Percentiles rank a stretch among this genome's conserved stretches.
Evolutionary conservation across 2,329 filamentous ascomycete species (phyloP).

Genomic region (Triangularia verruculosa): DNA sequence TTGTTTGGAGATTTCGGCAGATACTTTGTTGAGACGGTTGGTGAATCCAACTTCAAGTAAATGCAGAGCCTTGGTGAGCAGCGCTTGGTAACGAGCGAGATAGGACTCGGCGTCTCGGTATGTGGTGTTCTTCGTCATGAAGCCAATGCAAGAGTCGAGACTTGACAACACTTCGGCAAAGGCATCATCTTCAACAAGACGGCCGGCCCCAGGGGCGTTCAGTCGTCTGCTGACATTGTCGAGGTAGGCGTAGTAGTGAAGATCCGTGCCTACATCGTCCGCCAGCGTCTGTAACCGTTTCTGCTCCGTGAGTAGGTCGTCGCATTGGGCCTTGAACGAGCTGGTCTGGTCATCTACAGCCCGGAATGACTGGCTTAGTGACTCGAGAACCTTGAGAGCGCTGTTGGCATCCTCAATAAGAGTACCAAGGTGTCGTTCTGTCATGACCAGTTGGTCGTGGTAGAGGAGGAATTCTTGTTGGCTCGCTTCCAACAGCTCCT

Average conservation of each 20-base stretch:
- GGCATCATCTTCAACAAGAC: slow-evolving; percentile 76
- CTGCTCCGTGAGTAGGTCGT: slow-evolving; percentile 81
- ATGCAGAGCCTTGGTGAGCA: slow-evolving; percentile 67
- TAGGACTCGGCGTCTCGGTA: slow-evolving; percentile 89
- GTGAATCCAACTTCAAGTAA: slow-evolving; percentile 58
- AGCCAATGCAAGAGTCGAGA: slow-evolving; percentile 85
- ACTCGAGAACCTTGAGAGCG: slow-evolving; percentile 72
- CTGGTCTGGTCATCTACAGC: slow-evolving; percentile 86
- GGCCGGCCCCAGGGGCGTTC: slow-evolving; percentile 87
- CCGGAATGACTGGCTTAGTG: slow-evolving; percentile 80
- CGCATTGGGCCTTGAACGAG: slow-evolving; percentile 90
- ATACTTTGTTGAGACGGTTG: slow-evolving; percentile 50
- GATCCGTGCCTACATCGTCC: slow-evolving; percentile 79
- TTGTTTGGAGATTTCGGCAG: slow-evolving; percentile 53
- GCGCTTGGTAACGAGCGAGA: slow-evolving; percentile 78
- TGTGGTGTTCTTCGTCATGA: slow-evolving; percentile 82
- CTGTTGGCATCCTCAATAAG: slow-evolving; percentile 74
- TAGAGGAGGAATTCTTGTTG: slow-evolving; percentile 84
- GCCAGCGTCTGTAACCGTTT: slow-evolving; percentile 73
- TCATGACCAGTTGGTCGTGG: slow-evolving; percentile 74
- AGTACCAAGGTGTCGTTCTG: slow-evolving; percentile 76
- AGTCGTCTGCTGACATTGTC: slow-evolving; percentile 86
- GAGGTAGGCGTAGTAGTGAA: slow-evolving; percentile 93
- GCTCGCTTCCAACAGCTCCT: slow-evolving; percentile 72
- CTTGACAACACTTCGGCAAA: slow-evolving; percentile 87